phyloP scores from a whole-genome alignment of 2,329 filamentous ascomycete species.

The Talaromyces piceae region DNA sequence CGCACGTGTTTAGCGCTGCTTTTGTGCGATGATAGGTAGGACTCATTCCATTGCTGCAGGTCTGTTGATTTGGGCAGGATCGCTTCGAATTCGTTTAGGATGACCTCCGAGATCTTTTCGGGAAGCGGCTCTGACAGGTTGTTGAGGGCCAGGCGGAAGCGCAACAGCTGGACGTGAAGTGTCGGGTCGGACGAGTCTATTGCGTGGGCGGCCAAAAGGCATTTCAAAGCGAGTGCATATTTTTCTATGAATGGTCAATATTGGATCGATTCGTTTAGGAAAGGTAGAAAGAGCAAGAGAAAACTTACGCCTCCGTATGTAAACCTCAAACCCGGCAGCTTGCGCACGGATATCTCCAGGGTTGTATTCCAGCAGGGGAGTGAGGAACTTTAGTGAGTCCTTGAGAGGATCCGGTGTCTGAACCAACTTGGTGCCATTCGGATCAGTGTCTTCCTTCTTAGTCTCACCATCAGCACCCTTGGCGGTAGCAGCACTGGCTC shows the following conservation, averaged over 20 bases:
- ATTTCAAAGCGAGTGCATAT: constrained; percentile 78
- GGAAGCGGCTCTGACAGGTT: constrained; percentile 53
- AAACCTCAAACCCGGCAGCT: constrained; percentile 81
- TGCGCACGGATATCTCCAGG: constrained; percentile 76
- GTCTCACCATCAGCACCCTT: constrained; percentile 50
- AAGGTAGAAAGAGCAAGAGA: neutral
- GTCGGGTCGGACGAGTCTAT: constrained; percentile 63
- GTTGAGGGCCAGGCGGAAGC: constrained; percentile 59
- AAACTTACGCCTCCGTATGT: constrained; percentile 68
- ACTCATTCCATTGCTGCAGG: constrained; percentile 58
- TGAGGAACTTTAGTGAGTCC: constrained; percentile 80
- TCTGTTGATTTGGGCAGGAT: constrained; percentile 50
- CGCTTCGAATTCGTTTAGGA: constrained; percentile 60
- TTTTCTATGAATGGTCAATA: constrained; percentile 55
- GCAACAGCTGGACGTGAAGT: constrained; percentile 66
- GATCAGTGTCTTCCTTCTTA: constrained; percentile 89
- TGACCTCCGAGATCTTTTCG: constrained; percentile 58
- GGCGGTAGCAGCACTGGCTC: constrained; percentile 45
- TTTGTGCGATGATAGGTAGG: constrained; percentile 57
- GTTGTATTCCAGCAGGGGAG: constrained; percentile 72
- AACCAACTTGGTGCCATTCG: constrained; percentile 70
- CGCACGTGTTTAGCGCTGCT: constrained; percentile 56
- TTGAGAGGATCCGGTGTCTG: constrained; percentile 75
- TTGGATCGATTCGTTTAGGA: neutral
- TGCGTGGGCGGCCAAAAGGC: constrained; percentile 64